These are phyloP conservation scores for Hordeum marinum DNA, from an alignment of 176 grass and related monocot species.

Conservation along the genomic window DNA sequence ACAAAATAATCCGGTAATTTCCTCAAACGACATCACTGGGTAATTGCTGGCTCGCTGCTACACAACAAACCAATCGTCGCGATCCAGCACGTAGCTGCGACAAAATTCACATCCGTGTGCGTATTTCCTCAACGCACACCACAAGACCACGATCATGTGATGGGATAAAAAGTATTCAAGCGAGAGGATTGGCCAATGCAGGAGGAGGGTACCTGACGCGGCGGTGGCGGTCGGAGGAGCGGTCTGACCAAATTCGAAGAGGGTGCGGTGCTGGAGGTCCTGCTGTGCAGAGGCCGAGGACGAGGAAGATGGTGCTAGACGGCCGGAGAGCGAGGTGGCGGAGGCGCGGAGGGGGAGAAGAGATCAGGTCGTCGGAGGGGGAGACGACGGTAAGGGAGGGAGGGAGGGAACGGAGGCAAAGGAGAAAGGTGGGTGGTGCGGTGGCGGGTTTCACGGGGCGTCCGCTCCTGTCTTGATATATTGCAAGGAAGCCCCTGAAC, in stretches of 20 bases:
- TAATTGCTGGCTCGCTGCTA: not conserved
- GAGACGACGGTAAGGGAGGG: not conserved
- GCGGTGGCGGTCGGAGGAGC: not conserved
- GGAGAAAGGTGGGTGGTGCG: not conserved
- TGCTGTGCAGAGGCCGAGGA: not conserved
- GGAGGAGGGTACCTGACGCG: not conserved
- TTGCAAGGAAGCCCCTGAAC: not conserved
- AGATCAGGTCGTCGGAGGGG: not conserved
- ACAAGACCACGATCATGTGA: not conserved
- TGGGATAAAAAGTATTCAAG: not conserved
- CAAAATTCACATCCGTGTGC: not conserved
- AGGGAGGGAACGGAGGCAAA: not conserved
- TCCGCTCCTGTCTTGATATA: not conserved
- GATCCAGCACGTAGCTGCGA: not conserved
- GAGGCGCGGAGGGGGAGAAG: not conserved
- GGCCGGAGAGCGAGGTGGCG: not conserved
- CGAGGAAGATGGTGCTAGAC: not conserved
- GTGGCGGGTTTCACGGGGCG: slow-evolving; percentile 7
- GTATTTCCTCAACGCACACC: not conserved
- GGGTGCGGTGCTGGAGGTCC: not conserved
- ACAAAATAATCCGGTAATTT: not conserved
- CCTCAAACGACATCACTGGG: not conserved
- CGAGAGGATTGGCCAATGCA: not conserved
- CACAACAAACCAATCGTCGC: not conserved
- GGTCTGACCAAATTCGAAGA: not conserved